Conservation (phyloP, 148 eudicot genomes). For the Spergularia bocconei region DNA sequence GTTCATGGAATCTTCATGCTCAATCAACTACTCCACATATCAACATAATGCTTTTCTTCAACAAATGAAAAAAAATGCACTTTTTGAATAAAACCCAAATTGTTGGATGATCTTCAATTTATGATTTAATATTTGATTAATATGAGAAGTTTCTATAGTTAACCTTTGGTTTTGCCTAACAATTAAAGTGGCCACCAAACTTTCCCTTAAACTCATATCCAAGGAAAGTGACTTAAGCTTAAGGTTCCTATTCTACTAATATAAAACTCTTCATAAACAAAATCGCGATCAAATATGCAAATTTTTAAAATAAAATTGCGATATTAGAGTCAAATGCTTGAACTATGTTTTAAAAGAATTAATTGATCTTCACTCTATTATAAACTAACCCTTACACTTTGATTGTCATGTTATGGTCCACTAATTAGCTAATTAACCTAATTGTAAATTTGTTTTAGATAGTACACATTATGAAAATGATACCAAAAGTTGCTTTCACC, state of each 20-base stretch:
- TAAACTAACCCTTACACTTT: neutral
- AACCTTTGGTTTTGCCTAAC: slow-evolving; percentile 22
- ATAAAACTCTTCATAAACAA: too few relatives aligned
- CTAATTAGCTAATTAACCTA: neutral
- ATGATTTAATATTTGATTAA: slow-evolving; percentile 7
- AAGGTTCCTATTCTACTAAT: neutral
- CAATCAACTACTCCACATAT: slow-evolving; percentile 12
- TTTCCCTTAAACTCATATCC: slow-evolving; percentile 9
- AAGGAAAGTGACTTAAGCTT: slow-evolving; percentile 12
- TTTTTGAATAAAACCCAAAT: slow-evolving; percentile 2
- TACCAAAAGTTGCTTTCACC: slow-evolving; percentile 13
- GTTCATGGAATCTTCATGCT: slow-evolving; percentile 21
- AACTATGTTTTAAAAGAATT: too few relatives aligned
- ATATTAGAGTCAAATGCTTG: too few relatives aligned
- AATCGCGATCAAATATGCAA: too few relatives aligned
- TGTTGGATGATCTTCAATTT: slow-evolving; percentile 18
- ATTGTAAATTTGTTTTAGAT: neutral
- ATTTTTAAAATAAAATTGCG: too few relatives aligned
- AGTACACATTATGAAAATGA: neutral
- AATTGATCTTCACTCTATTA: too few relatives aligned
- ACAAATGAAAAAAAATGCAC: neutral
- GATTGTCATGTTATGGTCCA: neutral
- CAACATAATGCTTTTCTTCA: slow-evolving; percentile 20
- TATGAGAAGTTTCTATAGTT: slow-evolving; percentile 8
- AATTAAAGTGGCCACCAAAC: slow-evolving; percentile 15